Evolutionary conservation across 2,329 filamentous ascomycete species (phyloP), one percentile per base, ranked within the genome.

Genomic region (Aureobasidium musti): DNA sequence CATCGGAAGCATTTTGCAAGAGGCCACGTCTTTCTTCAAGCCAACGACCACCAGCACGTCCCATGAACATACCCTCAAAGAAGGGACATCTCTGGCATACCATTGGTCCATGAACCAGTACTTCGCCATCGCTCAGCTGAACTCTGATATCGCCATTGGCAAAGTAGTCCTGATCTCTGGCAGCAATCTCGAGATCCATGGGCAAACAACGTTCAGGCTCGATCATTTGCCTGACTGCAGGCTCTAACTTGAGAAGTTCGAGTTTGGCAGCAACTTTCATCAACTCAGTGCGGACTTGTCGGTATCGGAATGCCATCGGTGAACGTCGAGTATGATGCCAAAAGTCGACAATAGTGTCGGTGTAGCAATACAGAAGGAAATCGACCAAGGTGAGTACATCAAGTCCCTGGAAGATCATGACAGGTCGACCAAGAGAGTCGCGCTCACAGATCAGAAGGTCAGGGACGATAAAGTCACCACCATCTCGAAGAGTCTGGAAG

Each of bases 41-140:
- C 95, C 95, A 99, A 71, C 86, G 86, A 0, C 95, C 95, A 47
- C 85, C 84, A 8, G 95, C 91, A 50, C 92, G 88, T n/a, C 95
- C 95, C 71, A 91, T 84, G 77, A 97, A 98, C 50, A 99, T 82
- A 1, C 90, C 91, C 69, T 94, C 83, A 70, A 99, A 99, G 82
- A 97, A 99, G 0, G 92, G 92, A 72, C 93, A 97, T 70, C 95
- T 84, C 72, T 89, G 88, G 70, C 92, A 93, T 41, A 97, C 77
- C 3, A 98, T 77, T 5, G 88, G 83, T 70, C 91, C 94, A 73
- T 99, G 95, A 0, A 90, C 88, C 17, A 82, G 80, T 39, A 92
- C 79, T 64, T 83, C 80, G 33, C 88, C 88, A 26, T 88, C 90
- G 67, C 91, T 87, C 13, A 98, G 82, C 71, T 97, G 88, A 21